These are phyloP conservation scores for Fusarium dimerum DNA, from an alignment of 2,329 filamentous ascomycete genomes.

Conservation along the genomic window DNA sequence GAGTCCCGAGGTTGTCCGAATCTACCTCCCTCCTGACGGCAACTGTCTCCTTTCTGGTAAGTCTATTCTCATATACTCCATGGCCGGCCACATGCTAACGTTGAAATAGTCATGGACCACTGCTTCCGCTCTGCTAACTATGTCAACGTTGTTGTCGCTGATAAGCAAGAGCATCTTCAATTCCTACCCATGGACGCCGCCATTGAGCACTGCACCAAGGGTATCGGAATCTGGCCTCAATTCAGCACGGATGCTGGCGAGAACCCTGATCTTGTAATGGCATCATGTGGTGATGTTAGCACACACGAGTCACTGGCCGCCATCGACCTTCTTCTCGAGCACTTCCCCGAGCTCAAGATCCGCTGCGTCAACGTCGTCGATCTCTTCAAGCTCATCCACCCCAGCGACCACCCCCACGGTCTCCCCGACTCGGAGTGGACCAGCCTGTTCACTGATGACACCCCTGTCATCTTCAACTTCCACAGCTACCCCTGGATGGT, in stretches of 20 bases:
- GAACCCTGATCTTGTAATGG: slow-evolving; percentile 76
- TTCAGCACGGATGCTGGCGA: slow-evolving; percentile 69
- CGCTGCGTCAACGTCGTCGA: slow-evolving; percentile 81
- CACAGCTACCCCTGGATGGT: slow-evolving; percentile 82
- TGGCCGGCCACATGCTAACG: slow-evolving; percentile 12
- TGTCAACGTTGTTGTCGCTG: slow-evolving; percentile 78
- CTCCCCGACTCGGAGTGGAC: slow-evolving; percentile 66
- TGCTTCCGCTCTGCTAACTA: slow-evolving; percentile 74
- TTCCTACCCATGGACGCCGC: slow-evolving; percentile 74
- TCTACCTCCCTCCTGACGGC: slow-evolving; percentile 78
- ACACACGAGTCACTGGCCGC: slow-evolving; percentile 76
- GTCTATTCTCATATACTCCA: slow-evolving; percentile 1
- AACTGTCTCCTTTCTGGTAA: slow-evolving; percentile 69
- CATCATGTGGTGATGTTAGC: slow-evolving; percentile 72
- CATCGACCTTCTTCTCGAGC: slow-evolving; percentile 69
- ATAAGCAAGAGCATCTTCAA: slow-evolving; percentile 79
- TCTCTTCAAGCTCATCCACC: slow-evolving; percentile 75
- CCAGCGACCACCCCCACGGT: slow-evolving; percentile 72
- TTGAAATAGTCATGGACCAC: slow-evolving; percentile 63
- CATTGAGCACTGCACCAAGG: slow-evolving; percentile 75
- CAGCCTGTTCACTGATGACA: slow-evolving; percentile 70
- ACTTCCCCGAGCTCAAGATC: slow-evolving; percentile 72
- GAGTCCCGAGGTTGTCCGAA: slow-evolving; percentile 75
- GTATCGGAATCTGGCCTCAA: slow-evolving; percentile 75
- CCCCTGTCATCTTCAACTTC: slow-evolving; percentile 80